Percentiles rank a stretch among this genome's conserved stretches.
Evolutionary conservation across 306 rosid genomes (phyloP).

Genomic region (Cucurbita argyrosperma): DNA sequence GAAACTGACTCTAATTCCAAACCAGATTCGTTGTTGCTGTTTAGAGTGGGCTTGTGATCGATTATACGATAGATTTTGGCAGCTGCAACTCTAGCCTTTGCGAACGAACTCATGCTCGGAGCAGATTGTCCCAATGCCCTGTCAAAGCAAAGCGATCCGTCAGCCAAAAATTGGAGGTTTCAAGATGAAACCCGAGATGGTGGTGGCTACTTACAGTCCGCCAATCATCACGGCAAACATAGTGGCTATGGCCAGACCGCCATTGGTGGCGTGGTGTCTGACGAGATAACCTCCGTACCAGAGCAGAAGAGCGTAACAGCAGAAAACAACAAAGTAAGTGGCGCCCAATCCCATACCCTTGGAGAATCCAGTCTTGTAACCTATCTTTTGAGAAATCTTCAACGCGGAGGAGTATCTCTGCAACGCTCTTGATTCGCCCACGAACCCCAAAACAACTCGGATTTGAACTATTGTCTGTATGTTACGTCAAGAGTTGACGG

Average conservation of each 20-base stretch:
- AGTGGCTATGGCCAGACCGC: conserved; percentile 95
- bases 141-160: conserved; percentile 1
- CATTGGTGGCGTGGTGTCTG: conserved; percentile 79
- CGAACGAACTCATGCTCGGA: conserved; percentile 90
- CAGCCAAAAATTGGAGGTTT: neutral
- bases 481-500: conserved; percentile 13
- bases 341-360: conserved; percentile 97
- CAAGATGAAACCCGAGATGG: neutral
- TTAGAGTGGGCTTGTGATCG: conserved; percentile 81
- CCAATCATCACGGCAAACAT: conserved; percentile 98
- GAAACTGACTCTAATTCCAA: conserved; percentile 59
- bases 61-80: conserved; percentile 65
- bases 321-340: conserved; percentile 91
- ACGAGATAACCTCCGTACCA: conserved; percentile 98
- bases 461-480: conserved; percentile 81
- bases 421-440: conserved; percentile 67
- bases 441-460: conserved; percentile 68
- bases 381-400: conserved; percentile 63
- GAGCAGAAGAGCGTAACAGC: conserved; percentile 87
- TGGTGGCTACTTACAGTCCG: conserved; percentile 53
- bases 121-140: conserved; percentile 95
- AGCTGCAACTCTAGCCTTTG: conserved; percentile 92
- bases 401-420: conserved; percentile 62
- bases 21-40: conserved; percentile 61
- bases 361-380: conserved; percentile 78